Percentiles rank a stretch among this genome's conserved stretches.
Evolutionary conservation across 129 eudicot genomes (phyloP).

Genomic region (Lactuca sativa): DNA sequence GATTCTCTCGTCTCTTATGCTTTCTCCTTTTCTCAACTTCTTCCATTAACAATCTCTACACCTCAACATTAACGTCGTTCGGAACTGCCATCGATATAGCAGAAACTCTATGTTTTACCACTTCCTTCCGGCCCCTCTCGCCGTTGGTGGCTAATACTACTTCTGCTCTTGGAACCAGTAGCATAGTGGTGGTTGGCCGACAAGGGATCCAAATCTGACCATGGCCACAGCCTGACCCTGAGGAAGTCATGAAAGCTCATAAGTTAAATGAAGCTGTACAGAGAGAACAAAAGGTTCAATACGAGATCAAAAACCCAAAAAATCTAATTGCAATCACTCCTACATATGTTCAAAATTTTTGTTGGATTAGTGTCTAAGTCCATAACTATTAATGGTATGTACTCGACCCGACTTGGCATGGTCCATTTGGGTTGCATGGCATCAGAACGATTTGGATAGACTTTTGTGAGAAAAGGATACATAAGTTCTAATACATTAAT

Average conservation of each 20-base stretch:
- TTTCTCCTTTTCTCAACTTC: constrained; percentile 61
- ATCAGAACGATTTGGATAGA: no score
- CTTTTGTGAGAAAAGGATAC: no score
- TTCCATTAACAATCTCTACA: constrained; percentile 33
- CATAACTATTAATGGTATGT: no score
- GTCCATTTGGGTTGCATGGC: no score
- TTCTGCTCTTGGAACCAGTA: constrained; percentile 7
- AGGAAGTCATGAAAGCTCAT: constrained; percentile 85
- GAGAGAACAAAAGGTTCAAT: constrained; percentile 68
- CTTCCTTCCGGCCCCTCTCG: constrained; percentile 22
- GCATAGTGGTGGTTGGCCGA: constrained; percentile 90
- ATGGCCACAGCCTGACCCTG: constrained; percentile 96
- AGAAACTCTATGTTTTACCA: constrained; percentile 33
- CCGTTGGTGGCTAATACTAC: constrained; percentile 19
- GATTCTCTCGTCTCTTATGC: constrained; percentile 80
- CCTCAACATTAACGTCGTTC: constrained; percentile 41
- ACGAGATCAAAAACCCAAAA: constrained; percentile 72
- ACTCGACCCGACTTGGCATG: no score
- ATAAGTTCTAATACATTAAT: no score
- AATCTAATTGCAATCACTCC: constrained; percentile 76
- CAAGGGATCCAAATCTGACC: constrained; percentile 90
- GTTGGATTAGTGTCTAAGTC: no score
- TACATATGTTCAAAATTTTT: constrained; percentile 84
- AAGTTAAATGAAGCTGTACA: constrained; percentile 80
- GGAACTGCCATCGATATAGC: constrained; percentile 32